Base-by-base conservation (phyloP, 306 rosid genomes). In the Malus orientalis region DNA sequence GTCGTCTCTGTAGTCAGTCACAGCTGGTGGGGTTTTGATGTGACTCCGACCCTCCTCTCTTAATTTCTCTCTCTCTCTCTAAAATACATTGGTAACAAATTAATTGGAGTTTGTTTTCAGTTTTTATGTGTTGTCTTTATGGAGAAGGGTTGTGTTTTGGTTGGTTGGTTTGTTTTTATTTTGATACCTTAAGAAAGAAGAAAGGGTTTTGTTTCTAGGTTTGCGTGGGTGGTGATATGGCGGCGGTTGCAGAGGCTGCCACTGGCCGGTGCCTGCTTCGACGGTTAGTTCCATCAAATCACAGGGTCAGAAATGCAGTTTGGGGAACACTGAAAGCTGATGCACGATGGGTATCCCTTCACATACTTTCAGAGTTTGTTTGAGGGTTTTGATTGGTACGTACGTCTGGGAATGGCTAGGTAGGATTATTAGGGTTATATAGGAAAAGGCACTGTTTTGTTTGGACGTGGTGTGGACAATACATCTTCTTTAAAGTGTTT, bases 21-120 rank as follows among this genome's bases (percentile, higher is more conserved):
- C 86, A 68, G 76, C 55, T 33, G 91, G 86, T 13, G 86, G 80
- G 2, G 79, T 67, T 20, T 15, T 92, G 96, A 87, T 86, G 85
- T 89, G 96, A 91, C 75, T 62, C 19, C 20, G 20, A 51, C 55
- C 19, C 38, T 47, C 27, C 7, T 61, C 64, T 75, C 38, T 68
- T 38, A 38, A 8, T 38, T 20, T 20, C 14, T 29, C 15, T 74
- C 15, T 74, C 15, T 74, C 36, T 38, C 38, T 36, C 25, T 4
- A 60, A 59, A 9, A 23, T 64, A 8, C 15, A 32, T 16, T 30
- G 15, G 13, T 61, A 27, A 55, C 9, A 1, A 49, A 25, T 61
- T 36, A 36, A 36, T 66, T 36, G 16, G 18, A 1, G 16, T 36
- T 33, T 65, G 3, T 66, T 49, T 49, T 4, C 4, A 16, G 20